phyloP scores from a whole-genome alignment of 108 stramenopile genomes.

The Cyclotella kingstonii region DNA sequence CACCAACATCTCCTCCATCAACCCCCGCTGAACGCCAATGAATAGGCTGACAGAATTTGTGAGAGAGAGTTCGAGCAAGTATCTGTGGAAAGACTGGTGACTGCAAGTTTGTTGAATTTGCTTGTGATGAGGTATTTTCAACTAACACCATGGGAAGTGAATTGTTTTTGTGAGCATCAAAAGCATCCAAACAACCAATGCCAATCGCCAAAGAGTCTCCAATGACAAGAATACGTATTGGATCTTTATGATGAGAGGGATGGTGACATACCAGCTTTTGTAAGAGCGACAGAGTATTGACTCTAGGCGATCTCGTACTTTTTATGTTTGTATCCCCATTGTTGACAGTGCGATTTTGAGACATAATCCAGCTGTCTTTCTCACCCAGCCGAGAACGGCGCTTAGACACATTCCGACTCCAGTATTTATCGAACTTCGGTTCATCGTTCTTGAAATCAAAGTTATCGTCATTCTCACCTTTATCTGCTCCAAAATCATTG shows the following conservation, averaged over 20 bases:
- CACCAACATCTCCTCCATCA: constrained; percentile 60
- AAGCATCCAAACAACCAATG: constrained; percentile 51
- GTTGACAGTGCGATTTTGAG: too few relatives aligned
- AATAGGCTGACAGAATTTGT: constrained; percentile 32
- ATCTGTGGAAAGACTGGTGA: constrained; percentile 62
- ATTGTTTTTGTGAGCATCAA: constrained; percentile 51
- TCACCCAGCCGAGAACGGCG: too few relatives aligned
- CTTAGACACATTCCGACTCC: too few relatives aligned
- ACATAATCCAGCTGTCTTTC: too few relatives aligned
- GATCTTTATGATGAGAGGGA: constrained; percentile 21
- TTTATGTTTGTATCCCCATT: neutral
- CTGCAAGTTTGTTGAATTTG: constrained; percentile 6
- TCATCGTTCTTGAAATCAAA: too few relatives aligned
- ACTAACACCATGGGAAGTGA: constrained; percentile 34
- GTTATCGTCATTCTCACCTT: constrained; percentile 7
- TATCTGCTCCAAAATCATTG: constrained; percentile 10
- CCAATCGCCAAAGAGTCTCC: constrained; percentile 70
- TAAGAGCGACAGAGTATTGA: neutral
- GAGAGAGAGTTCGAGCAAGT: constrained; percentile 56
- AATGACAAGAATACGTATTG: constrained; percentile 53
- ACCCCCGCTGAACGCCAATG: constrained; percentile 70
- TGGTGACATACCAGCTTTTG: neutral
- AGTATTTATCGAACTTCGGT: too few relatives aligned
- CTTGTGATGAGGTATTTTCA: constrained; percentile 35
- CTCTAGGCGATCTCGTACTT: neutral